phyloP scores from a whole-genome alignment of 2,329 filamentous ascomycete genomes.

The Exophiala sp. region DNA sequence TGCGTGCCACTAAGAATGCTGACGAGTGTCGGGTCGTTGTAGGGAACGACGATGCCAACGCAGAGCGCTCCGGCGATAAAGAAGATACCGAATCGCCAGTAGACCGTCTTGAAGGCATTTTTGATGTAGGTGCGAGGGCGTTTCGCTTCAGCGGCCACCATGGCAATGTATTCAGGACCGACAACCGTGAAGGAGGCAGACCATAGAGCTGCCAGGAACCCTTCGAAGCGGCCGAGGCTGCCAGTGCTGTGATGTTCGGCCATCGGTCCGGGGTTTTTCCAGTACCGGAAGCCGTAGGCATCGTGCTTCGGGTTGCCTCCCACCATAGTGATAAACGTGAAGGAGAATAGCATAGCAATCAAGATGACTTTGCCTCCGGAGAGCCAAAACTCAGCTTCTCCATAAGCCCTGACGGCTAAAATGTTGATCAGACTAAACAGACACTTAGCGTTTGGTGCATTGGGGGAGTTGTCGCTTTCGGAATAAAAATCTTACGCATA shows the following conservation, averaged over 20 bases:
- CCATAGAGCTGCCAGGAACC: constrained; percentile 64
- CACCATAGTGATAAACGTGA: constrained; percentile 76
- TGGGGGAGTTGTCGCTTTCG: constrained; percentile 1
- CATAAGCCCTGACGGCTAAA: constrained; percentile 65
- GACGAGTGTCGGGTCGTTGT: constrained; percentile 58
- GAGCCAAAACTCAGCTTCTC: constrained; percentile 66
- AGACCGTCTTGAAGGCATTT: constrained; percentile 68
- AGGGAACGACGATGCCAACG: constrained; percentile 66
- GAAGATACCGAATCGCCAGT: constrained; percentile 71
- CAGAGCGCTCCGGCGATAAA: constrained; percentile 68
- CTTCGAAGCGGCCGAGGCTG: constrained; percentile 51
- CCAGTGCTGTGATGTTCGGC: constrained; percentile 60
- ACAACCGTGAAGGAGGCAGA: constrained; percentile 65
- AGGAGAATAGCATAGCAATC: constrained; percentile 47
- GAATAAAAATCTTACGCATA: constrained; percentile 33
- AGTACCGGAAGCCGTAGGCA: constrained; percentile 67
- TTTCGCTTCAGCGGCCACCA: constrained; percentile 63
- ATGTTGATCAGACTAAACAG: constrained; percentile 55
- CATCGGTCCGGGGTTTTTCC: constrained; percentile 60
- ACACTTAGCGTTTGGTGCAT: not conserved
- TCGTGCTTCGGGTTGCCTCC: constrained; percentile 71
- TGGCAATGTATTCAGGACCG: constrained; percentile 62
- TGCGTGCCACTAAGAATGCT: constrained; percentile 46
- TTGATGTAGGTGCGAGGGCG: constrained; percentile 67
- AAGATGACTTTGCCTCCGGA: constrained; percentile 58